Evolutionary conservation across 192 early-diverging fungal species (phyloP).

Genomic region (Coemansia sp.): DNA sequence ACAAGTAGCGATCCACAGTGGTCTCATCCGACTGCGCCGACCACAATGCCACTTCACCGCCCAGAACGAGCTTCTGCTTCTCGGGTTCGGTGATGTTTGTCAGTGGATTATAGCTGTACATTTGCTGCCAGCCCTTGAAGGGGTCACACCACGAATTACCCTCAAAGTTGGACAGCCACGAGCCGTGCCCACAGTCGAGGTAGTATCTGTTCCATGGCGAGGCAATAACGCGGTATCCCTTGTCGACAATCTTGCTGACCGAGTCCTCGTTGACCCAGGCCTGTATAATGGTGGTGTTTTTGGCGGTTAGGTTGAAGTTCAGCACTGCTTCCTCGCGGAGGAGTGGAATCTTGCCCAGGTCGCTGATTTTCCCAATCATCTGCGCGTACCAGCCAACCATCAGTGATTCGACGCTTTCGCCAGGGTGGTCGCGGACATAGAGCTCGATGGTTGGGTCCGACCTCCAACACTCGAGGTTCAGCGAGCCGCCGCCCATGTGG

Average conservation of each 20-base stretch:
- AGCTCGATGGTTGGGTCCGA: constrained; percentile 54
- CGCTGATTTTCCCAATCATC: constrained; percentile 54
- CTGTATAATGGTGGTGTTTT: constrained; percentile 66
- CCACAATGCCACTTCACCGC: constrained; percentile 70
- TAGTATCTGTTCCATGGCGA: constrained; percentile 66
- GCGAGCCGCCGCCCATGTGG: constrained; percentile 76
- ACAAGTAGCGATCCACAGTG: constrained; percentile 64
- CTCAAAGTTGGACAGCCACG: constrained; percentile 69
- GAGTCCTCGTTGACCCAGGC: constrained; percentile 68
- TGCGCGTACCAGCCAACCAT: constrained; percentile 37
- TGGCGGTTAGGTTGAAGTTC: constrained; percentile 58
- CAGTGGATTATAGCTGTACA: constrained; percentile 67
- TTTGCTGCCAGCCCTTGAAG: constrained; percentile 72
- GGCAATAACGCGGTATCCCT: constrained; percentile 67
- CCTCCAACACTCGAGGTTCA: constrained; percentile 71
- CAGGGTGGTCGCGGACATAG: constrained; percentile 52
- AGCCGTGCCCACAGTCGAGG: constrained; percentile 76
- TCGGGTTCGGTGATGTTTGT: constrained; percentile 58
- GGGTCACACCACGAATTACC: constrained; percentile 73
- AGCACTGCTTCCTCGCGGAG: constrained; percentile 75
- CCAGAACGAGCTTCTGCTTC: constrained; percentile 65
- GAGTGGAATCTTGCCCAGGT: constrained; percentile 65
- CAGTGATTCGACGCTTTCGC: constrained; percentile 48
- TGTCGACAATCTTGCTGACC: constrained; percentile 57
- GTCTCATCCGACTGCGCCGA: constrained; percentile 66